Conservation (phyloP, 2,329 filamentous ascomycete genomes). For the Ceratocystis smalleyi region DNA sequence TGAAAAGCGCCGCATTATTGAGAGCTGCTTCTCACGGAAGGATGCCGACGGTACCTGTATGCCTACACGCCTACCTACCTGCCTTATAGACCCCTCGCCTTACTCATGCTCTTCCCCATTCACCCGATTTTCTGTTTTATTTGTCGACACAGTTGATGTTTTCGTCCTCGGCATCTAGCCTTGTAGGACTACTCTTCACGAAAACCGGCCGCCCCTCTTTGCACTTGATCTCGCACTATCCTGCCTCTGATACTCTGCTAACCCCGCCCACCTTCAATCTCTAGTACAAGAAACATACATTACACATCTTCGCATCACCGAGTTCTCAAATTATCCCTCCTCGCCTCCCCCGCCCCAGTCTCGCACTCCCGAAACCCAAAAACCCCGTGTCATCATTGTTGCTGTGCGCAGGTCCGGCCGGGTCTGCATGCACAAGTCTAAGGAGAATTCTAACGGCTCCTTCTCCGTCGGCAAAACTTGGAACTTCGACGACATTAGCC, state of each 20-base stretch:
- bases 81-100: too few species aligned
- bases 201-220: background rate
- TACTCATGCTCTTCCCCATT: background rate
- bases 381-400: constrained; percentile 80
- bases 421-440: constrained; percentile 90
- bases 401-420: constrained; percentile 82
- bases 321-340: constrained; percentile 72
- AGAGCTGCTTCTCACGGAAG: constrained; percentile 84
- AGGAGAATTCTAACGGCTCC: constrained; percentile 82
- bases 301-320: constrained; percentile 81
- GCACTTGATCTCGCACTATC: constrained; percentile 15
- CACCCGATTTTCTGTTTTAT: background rate
- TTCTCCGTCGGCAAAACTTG: constrained; percentile 98
- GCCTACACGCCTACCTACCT: constrained; percentile 22
- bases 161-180: background rate
- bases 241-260: constrained; percentile 14
- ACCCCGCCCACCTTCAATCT: constrained; percentile 9
- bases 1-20: constrained; percentile 85
- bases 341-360: constrained; percentile 68
- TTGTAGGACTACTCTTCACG: background rate
- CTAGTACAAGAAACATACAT: constrained; percentile 86
- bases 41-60: constrained; percentile 74
- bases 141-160: background rate
- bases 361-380: constrained; percentile 57
- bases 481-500: constrained; percentile 78